Percentiles rank a stretch among this genome's conserved stretches.
These are phyloP conservation scores for Ophiostoma piceae DNA, from an alignment of 2,329 filamentous ascomycete genomes.

Conservation along the genomic window DNA sequence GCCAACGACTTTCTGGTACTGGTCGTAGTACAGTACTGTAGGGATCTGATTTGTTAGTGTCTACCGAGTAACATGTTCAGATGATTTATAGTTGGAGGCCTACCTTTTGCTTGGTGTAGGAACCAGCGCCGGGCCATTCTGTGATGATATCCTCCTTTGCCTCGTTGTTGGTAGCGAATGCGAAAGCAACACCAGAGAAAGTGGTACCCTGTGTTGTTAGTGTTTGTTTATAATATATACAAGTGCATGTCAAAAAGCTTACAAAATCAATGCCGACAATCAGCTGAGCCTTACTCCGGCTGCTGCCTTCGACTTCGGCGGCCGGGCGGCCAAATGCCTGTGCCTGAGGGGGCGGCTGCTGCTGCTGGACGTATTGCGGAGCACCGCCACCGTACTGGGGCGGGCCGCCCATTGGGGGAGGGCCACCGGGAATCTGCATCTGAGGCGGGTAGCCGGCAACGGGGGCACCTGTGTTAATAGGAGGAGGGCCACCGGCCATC, in stretches of 20 bases:
- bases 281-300: slow-evolving; percentile 88
- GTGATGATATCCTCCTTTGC: slow-evolving; percentile 98
- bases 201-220: slow-evolving; percentile 68
- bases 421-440: slow-evolving; percentile 42
- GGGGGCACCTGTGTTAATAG: slow-evolving; percentile 61
- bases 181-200: slow-evolving; percentile 94
- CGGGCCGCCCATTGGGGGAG: slow-evolving; percentile 41
- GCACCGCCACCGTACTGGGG: slow-evolving; percentile 44
- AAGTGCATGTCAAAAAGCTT: slow-evolving; percentile 35
- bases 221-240: too few relatives aligned
- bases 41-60: slow-evolving; percentile 62
- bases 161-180: slow-evolving; percentile 95
- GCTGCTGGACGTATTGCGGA: slow-evolving; percentile 43
- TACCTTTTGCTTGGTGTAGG: slow-evolving; percentile 98
- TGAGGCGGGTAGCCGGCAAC: slow-evolving; percentile 55
- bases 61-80: too few relatives aligned
- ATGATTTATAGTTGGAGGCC: slow-evolving; percentile 18
- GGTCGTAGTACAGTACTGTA: slow-evolving; percentile 98
- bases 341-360: slow-evolving; percentile 34
- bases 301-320: slow-evolving; percentile 79
- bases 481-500: slow-evolving; percentile 59
- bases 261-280: slow-evolving; percentile 99
- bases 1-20: slow-evolving; percentile 98
- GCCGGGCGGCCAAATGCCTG: slow-evolving; percentile 40
- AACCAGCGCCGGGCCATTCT: slow-evolving; percentile 96